Evolutionary conservation across 495 filamentous ascomycete genomes (phyloP).

Genomic region (Neurospora sp.): DNA sequence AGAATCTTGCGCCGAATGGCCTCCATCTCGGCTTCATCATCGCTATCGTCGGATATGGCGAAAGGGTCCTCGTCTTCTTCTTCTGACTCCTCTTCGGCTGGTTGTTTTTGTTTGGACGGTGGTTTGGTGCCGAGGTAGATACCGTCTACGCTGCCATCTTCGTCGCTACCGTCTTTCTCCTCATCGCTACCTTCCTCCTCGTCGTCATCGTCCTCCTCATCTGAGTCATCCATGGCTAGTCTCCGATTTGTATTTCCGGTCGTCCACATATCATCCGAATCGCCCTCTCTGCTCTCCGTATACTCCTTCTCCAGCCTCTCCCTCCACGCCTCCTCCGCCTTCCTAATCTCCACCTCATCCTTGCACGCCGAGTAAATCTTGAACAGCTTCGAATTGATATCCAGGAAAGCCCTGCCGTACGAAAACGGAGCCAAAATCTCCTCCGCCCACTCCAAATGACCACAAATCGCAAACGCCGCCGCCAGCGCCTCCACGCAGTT

Average conservation of each 20-base stretch:
- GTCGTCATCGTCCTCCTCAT: slow-evolving; percentile 42
- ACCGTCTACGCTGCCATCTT: slow-evolving; percentile 32
- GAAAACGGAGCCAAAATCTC: slow-evolving; percentile 73
- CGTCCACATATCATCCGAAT: slow-evolving; percentile 65
- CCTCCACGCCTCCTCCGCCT: slow-evolving; percentile 76
- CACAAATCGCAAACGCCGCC: slow-evolving; percentile 85
- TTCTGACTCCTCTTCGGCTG: slow-evolving; percentile 9
- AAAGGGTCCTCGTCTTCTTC: slow-evolving; percentile 50
- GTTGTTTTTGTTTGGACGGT: slow-evolving; percentile 17
- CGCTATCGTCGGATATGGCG: slow-evolving; percentile 63
- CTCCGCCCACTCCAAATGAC: slow-evolving; percentile 81
- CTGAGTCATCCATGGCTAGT: slow-evolving; percentile 38
- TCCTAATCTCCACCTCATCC: slow-evolving; percentile 81
- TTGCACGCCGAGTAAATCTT: slow-evolving; percentile 77
- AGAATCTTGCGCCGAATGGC: slow-evolving; percentile 77
- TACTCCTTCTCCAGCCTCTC: slow-evolving; percentile 85
- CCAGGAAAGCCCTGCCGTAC: slow-evolving; percentile 77
- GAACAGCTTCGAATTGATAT: slow-evolving; percentile 75
- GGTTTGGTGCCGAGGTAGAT: slow-evolving; percentile 50
- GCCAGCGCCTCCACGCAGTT: slow-evolving; percentile 95
- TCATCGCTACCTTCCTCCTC: slow-evolving; percentile 35
- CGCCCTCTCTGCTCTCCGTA: slow-evolving; percentile 61
- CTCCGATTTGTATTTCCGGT: slow-evolving; percentile 75
- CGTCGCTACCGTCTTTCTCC: slow-evolving; percentile 15
- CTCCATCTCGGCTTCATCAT: slow-evolving; percentile 84